Base-by-base conservation (phyloP, 2,329 filamentous ascomycete species). In the Colletotrichum caudatum region DNA sequence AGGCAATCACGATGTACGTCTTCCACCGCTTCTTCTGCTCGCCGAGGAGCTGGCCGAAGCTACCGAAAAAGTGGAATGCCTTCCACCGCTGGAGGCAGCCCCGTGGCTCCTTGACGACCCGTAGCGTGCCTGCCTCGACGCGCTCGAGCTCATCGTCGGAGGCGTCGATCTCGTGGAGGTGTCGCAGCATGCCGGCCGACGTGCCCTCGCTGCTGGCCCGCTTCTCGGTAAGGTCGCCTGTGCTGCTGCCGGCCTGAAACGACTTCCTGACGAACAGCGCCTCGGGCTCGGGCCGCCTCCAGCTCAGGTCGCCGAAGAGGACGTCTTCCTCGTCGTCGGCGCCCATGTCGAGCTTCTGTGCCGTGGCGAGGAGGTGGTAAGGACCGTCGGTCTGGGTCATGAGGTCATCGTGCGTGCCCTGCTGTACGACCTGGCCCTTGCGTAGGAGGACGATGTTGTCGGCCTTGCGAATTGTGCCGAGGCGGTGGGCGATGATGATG, bases 381-480 rank as follows among this genome's bases (percentile, higher is more conserved):
- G 88, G 76, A 1, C 71, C 71, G 2, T 86, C 76, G 14, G 64
- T 78, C 23, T 80, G 79, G 1, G 78, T 74, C 16, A 90, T 77
- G 1, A 91, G 81, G 41, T 86, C 82, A 16, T 88, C 83, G 67
- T 91, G 89, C 1, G 84, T 88, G 0, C 89, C 89, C 75, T 87
- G 81, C 77, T 91, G 89, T 8, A 88, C 79, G 9, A 88, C 83
- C 56, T 81, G 77, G 0, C 89, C 89, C 70, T 86, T 80, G 12
- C 85, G 81, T 60, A 91, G 79, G 6, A 91, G 88, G 11, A 90
- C 79, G 54, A 91, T 91, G 64, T 87, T 84, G 74, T 91, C 87
- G 0, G 89, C 89, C 65, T 86, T 81, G 73, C 83, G 84, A 70
- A 88, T 85, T 1, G 86, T 88, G 0, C 83, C 84, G 3, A 88